Conservation (phyloP, 2,329 filamentous ascomycete species). For the Neoarthrinium moseri region DNA sequence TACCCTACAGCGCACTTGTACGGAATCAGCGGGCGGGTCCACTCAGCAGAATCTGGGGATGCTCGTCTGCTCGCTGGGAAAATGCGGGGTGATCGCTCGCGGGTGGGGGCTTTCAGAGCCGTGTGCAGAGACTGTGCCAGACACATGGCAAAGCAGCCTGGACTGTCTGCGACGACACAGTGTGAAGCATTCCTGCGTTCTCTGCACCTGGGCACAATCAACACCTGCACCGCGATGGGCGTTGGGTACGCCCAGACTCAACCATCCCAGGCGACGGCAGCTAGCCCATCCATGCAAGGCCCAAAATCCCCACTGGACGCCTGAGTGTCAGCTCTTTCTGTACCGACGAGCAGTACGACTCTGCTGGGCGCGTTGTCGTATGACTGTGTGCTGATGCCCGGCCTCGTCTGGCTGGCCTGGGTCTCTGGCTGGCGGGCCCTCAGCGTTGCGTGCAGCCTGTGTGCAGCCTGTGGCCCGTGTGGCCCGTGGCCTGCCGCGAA, state of each 20-base stretch:
- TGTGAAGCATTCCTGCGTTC: too few species aligned
- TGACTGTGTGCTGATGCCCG: constrained; percentile 2
- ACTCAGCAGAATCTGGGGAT: constrained; percentile 6
- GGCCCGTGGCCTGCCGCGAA: background rate
- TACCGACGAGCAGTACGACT: background rate
- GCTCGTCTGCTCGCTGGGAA: background rate
- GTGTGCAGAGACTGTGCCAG: too few species aligned
- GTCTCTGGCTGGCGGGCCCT: too few species aligned
- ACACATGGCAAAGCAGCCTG: too few species aligned
- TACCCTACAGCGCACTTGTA: background rate
- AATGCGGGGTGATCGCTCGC: constrained; percentile 7
- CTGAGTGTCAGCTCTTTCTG: background rate
- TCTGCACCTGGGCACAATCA: too few species aligned
- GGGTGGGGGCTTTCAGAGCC: background rate
- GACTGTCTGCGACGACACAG: too few species aligned
- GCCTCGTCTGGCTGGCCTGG: too few species aligned
- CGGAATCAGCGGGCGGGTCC: background rate
- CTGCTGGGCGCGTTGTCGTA: background rate
- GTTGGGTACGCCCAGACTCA: too few species aligned
- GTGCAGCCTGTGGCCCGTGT: background rate
- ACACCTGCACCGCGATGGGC: too few species aligned
- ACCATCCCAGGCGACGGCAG: too few species aligned
- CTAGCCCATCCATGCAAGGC: background rate
- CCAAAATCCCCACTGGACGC: background rate
- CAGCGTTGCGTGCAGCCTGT: too few species aligned